Percentiles rank a stretch among this genome's conserved stretches.
These are phyloP conservation scores for Pilasporangium apinafurcum DNA, from an alignment of 352 stramenopile species.

Conservation along the genomic window DNA sequence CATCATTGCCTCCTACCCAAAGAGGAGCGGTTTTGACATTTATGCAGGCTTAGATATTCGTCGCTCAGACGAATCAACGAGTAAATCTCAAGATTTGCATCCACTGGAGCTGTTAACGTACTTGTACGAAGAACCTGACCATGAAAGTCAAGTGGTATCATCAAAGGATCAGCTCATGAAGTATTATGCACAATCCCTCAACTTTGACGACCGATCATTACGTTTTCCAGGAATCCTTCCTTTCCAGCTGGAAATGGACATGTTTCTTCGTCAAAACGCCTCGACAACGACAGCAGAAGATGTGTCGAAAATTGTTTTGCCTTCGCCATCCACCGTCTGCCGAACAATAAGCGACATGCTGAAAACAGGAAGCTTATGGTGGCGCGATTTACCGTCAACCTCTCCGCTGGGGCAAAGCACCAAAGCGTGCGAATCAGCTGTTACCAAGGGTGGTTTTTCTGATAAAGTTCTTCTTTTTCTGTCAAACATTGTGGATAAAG, in stretches of 20 bases:
- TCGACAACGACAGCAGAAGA: background rate
- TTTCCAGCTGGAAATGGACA: constrained; percentile 51
- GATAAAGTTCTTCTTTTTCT: constrained; percentile 23
- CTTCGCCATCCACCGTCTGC: constrained; percentile 18
- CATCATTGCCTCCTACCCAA: constrained; percentile 30
- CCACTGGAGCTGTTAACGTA: constrained; percentile 28
- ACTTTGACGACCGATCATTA: constrained; percentile 4
- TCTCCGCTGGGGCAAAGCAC: constrained; percentile 26
- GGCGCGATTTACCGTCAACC: constrained; percentile 30
- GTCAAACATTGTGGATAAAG: constrained; percentile 18
- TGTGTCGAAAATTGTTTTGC: background rate
- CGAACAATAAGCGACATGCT: constrained; percentile 44
- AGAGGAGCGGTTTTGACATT: constrained; percentile 19
- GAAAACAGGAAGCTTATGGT: constrained; percentile 19
- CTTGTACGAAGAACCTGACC: constrained; percentile 11
- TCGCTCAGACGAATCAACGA: background rate
- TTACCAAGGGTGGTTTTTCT: constrained; percentile 17
- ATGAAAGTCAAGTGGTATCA: background rate
- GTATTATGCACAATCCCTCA: constrained; percentile 19
- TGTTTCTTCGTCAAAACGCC: constrained; percentile 26
- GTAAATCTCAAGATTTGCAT: background rate
- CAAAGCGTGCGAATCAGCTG: constrained; percentile 14
- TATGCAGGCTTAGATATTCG: constrained; percentile 54
- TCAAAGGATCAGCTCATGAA: constrained; percentile 26
- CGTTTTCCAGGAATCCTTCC: constrained; percentile 41